These are phyloP conservation scores for Trichoderma arundinaceum DNA, from an alignment of 2,329 filamentous ascomycete genomes.

Conservation along the genomic window DNA sequence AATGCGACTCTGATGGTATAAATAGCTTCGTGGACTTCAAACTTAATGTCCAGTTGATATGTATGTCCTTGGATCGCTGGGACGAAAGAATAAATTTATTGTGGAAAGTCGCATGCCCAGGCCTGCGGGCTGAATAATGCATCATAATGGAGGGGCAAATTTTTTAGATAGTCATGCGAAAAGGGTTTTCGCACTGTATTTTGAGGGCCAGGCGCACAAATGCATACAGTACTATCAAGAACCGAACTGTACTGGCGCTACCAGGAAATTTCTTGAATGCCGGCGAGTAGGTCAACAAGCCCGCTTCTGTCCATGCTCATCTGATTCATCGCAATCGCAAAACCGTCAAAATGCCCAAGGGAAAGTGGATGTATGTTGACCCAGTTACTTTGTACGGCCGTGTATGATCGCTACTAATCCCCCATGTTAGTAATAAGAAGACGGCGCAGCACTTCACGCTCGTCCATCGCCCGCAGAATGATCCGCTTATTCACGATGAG, in stretches of 20 bases:
- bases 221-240: conserved; percentile 42
- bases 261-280: conserved; percentile 40
- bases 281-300: conserved; percentile 31
- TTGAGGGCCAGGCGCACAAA: not conserved
- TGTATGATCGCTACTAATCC: not conserved
- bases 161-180: conserved; percentile 41
- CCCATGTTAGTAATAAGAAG: conserved; percentile 75
- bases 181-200: conserved; percentile 41
- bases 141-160: conserved; percentile 57
- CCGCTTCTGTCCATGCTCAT: conserved; percentile 27
- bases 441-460: conserved; percentile 90
- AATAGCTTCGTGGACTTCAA: not conserved
- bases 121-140: conserved; percentile 45
- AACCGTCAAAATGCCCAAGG: conserved; percentile 69
- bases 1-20: not conserved
- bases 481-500: conserved; percentile 93
- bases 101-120: conserved; percentile 26
- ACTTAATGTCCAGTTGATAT: not conserved
- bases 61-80: not conserved
- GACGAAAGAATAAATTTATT: conserved; percentile 21
- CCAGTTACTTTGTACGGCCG: not conserved
- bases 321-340: conserved; percentile 30
- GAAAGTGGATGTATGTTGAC: conserved; percentile 68
- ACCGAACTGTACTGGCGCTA: conserved; percentile 37
- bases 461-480: conserved; percentile 95